Evolutionary conservation across 163 green algal genomes (phyloP).

Genomic region (Picocystis sp.): DNA sequence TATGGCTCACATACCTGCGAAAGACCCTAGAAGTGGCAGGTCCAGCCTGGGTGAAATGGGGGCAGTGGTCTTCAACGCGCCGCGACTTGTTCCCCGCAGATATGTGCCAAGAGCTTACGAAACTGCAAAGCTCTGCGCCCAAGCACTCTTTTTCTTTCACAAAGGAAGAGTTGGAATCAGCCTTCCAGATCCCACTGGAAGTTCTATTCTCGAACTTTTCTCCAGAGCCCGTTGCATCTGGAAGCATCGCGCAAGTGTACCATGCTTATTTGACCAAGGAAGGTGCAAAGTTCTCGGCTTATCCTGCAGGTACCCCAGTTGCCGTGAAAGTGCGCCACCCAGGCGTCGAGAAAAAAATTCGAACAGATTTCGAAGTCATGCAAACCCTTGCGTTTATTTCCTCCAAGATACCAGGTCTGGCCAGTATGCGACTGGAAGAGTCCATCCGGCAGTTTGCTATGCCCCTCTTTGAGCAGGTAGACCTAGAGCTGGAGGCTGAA

Average conservation of each 20-base stretch:
- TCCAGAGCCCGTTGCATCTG: slow-evolving; percentile 1
- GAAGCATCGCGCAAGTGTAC: slow-evolving; percentile 7
- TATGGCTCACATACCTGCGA: slow-evolving; percentile 1
- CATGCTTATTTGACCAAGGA: slow-evolving; percentile 3
- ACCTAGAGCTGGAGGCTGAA: slow-evolving; percentile 1
- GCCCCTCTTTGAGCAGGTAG: slow-evolving; percentile 6
- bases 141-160: slow-evolving; percentile 2
- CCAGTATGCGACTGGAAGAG: slow-evolving; percentile 1
- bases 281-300: slow-evolving; percentile 1
- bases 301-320: neutral
- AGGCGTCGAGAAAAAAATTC: slow-evolving; percentile 49
- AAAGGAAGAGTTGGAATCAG: slow-evolving; percentile 1
- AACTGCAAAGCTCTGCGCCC: slow-evolving; percentile 1
- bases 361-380: slow-evolving; percentile 78
- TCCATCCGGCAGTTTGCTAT: slow-evolving; percentile 2
- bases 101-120: slow-evolving; percentile 3
- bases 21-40: slow-evolving; percentile 3
- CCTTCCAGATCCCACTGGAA: slow-evolving; percentile 2
- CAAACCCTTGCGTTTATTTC: slow-evolving; percentile 31
- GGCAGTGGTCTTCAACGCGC: slow-evolving; percentile 2
- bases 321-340: slow-evolving; percentile 44
- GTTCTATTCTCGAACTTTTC: slow-evolving; percentile 1
- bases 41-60: slow-evolving; percentile 7
- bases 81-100: slow-evolving; percentile 5
- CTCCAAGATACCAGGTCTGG: slow-evolving; percentile 21